Base-by-base conservation (phyloP, 2,329 filamentous ascomycete genomes). In the Colletotrichum siamense region DNA sequence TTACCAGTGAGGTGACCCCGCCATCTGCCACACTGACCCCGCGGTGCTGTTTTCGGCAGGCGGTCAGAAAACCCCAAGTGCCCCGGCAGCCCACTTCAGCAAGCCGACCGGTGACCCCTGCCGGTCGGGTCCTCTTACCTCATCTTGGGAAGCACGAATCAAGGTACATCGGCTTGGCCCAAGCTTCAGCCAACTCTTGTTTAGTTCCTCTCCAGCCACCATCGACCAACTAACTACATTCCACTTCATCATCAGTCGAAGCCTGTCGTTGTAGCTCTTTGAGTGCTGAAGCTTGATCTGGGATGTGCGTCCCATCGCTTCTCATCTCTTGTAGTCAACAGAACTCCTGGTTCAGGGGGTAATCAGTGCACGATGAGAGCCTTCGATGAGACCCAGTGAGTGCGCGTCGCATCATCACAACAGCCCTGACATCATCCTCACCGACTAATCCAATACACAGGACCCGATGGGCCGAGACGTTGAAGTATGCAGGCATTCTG, bases 401-500 rank as follows among this genome's bases (percentile, higher is more conserved):
- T 76, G 65, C 73, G 13, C 34, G 63, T 75, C 52, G 32, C 57
- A 73, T 36, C 44, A 44, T 34, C 70, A 16, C 71, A 52, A 70
- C 26, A 64, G 13, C 64, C 71, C 71, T 82, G 69, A 82, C 74
- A 69, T 78, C 71, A 64, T 44, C 13, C 32, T 76, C 74, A 69
- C 49, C 59, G 74, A 66, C 74, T 76, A 18, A 75, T 44, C 64
- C 39, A 24, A 49, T 36, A 26, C 13, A 3, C 49, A 95, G 94
- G 82, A 86, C 88, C 83, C 90, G 92, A 90, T 96, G 94, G 94
- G 87, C 91, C 80, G 87, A 89, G 80, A 92, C 94, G 49, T 89
- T 92, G 81, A 87, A 86, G 79, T 87, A 92, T 81, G 89, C 90
- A 79, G 86, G 88, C 71, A 91, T 88, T 80, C 86, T 94, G 75